These are phyloP conservation scores for Trichoderma oligosporum DNA, from an alignment of 2,329 filamentous ascomycete species.

Conservation along the genomic window DNA sequence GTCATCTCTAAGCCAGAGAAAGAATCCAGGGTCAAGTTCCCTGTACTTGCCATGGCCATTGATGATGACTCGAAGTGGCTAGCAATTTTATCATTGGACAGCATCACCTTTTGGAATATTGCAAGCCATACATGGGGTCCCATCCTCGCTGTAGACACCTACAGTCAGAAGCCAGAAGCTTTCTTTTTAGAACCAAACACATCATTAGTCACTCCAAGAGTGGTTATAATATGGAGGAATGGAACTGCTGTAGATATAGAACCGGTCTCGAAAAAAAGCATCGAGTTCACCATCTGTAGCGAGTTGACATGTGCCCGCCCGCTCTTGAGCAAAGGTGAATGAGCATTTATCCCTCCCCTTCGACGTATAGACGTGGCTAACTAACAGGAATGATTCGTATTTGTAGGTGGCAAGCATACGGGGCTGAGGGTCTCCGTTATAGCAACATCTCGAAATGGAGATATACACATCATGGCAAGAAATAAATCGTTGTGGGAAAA, in stretches of 20 bases:
- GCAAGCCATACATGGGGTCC: slow-evolving; percentile 53
- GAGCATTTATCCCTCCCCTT: background rate
- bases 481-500: slow-evolving; percentile 48
- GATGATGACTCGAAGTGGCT: slow-evolving; percentile 63
- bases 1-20: slow-evolving; percentile 40
- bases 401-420: slow-evolving; percentile 19
- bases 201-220: slow-evolving; percentile 37
- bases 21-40: slow-evolving; percentile 47
- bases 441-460: slow-evolving; percentile 48
- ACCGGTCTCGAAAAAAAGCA: slow-evolving; percentile 22
- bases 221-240: slow-evolving; percentile 62
- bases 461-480: slow-evolving; percentile 46
- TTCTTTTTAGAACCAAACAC: slow-evolving; percentile 58
- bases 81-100: slow-evolving; percentile 58
- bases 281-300: slow-evolving; percentile 48
- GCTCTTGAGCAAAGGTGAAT: slow-evolving; percentile 43
- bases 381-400: background rate
- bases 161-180: slow-evolving; percentile 54
- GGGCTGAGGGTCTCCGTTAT: slow-evolving; percentile 31
- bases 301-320: slow-evolving; percentile 46
- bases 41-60: slow-evolving; percentile 60
- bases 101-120: slow-evolving; percentile 62
- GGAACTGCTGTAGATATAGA: slow-evolving; percentile 38
- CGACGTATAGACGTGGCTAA: background rate
- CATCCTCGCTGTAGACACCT: slow-evolving; percentile 48